Evolutionary conservation across 208 protist genomes (phyloP).

Genomic region (Crithidia acanthocephali): DNA sequence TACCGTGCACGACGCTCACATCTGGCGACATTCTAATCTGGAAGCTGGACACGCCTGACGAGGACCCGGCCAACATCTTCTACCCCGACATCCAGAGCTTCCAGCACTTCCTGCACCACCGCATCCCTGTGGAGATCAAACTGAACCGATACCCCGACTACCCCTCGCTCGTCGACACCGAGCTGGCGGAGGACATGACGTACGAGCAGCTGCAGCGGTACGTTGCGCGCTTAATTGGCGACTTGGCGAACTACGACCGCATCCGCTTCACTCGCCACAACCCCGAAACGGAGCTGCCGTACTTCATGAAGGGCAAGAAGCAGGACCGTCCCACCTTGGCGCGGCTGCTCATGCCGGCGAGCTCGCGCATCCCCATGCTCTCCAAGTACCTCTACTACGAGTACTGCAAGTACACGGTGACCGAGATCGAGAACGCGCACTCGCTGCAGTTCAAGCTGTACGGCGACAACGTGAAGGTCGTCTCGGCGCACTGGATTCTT

Average conservation of each 20-base stretch:
- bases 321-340: conserved; percentile 67
- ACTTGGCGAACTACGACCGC: conserved; percentile 72
- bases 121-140: conserved; percentile 76
- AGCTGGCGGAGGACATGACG: conserved; percentile 82
- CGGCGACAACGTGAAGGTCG: conserved; percentile 61
- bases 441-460: conserved; percentile 92
- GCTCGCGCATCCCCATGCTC: conserved; percentile 37
- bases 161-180: conserved; percentile 65
- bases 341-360: conserved; percentile 74
- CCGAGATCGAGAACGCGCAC: conserved; percentile 79
- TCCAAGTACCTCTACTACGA: conserved; percentile 87
- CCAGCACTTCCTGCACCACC: conserved; percentile 75
- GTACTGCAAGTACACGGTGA: conserved; percentile 88
- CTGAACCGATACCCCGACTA: conserved; percentile 74
- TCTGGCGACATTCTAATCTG: conserved; percentile 75
- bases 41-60: conserved; percentile 54
- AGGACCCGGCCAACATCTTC: conserved; percentile 69
- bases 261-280: conserved; percentile 90
- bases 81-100: conserved; percentile 83
- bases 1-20: conserved; percentile 40
- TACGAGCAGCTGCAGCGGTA: conserved; percentile 92
- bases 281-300: conserved; percentile 81
- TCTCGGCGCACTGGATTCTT: conserved; percentile 85
- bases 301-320: conserved; percentile 90
- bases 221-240: conserved; percentile 73